phyloP scores from a whole-genome alignment of 441 rosid genomes.

The Erodium texanum region DNA sequence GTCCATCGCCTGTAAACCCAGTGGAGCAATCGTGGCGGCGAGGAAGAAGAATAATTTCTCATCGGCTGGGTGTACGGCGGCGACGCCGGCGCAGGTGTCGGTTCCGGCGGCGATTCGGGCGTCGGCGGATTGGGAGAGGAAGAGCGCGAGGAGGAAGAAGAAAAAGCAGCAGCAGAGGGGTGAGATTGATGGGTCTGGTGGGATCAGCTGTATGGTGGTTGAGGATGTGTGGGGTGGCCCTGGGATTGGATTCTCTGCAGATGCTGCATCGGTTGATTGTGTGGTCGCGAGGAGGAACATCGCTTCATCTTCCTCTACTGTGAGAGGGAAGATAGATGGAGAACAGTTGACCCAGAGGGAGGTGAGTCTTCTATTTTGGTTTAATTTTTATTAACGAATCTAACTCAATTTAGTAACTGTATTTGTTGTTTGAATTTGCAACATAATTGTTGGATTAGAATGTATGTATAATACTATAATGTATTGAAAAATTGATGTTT shows the following conservation, averaged over 20 bases:
- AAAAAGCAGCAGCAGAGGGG: constrained; percentile 40
- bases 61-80: constrained; percentile 57
- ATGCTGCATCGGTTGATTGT: constrained; percentile 47
- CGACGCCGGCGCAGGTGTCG: constrained; percentile 69
- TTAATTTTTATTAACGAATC: not conserved
- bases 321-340: constrained; percentile 62
- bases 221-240: constrained; percentile 81
- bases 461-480: too few species aligned
- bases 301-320: constrained; percentile 13
- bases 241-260: constrained; percentile 59
- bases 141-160: constrained; percentile 3
- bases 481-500: too few species aligned
- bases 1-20: constrained; percentile 10
- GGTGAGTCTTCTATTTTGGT: constrained; percentile 11
- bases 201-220: constrained; percentile 37
- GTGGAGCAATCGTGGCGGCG: not conserved
- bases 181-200: constrained; percentile 17
- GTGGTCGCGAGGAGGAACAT: constrained; percentile 57
- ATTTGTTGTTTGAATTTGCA: not conserved
- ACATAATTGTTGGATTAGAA: not conserved
- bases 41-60: constrained; percentile 45
- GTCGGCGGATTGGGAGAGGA: too few species aligned
- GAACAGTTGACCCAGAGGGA: constrained; percentile 40
- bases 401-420: not conserved
- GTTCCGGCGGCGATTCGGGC: constrained; percentile 42